Percentiles rank a stretch among this genome's conserved stretches.
Evolutionary conservation across 805 yeast species (phyloP).

Genomic region (Candida maltosa): DNA sequence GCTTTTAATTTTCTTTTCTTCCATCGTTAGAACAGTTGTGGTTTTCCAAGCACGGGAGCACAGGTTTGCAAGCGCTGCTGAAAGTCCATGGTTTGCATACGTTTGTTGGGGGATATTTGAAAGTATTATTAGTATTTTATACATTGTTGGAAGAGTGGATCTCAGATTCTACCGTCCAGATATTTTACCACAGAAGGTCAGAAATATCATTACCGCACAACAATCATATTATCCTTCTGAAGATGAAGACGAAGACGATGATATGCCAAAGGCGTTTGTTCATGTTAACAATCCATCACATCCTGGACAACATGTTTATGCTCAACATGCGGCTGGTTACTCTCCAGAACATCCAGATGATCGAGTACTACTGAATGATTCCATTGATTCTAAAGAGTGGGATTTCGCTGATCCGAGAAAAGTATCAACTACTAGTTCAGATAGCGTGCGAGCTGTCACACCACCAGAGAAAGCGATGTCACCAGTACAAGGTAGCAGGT

Average conservation of each 20-base stretch:
- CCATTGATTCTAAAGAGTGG: slow-evolving; percentile 7
- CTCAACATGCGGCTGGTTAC: neutral
- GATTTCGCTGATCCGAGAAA: no score
- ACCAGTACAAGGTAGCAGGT: no score
- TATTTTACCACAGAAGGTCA: slow-evolving; percentile 37
- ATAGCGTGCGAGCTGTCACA: no score
- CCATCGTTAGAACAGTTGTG: slow-evolving; percentile 41
- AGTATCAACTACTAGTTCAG: no score
- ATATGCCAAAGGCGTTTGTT: slow-evolving; percentile 9
- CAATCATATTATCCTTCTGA: slow-evolving; percentile 30
- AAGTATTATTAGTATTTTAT: slow-evolving; percentile 51
- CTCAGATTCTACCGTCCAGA: slow-evolving; percentile 81
- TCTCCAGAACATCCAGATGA: no score
- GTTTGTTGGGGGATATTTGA: slow-evolving; percentile 69
- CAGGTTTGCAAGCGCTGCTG: slow-evolving; percentile 16
- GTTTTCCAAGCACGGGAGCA: slow-evolving; percentile 18
- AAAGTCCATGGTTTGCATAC: slow-evolving; percentile 59
- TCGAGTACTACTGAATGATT: no score
- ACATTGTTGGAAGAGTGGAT: slow-evolving; percentile 65
- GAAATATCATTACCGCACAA: slow-evolving; percentile 41
- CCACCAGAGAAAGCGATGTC: no score
- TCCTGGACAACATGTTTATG: neutral
- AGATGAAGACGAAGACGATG: slow-evolving; percentile 21
- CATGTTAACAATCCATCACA: neutral
- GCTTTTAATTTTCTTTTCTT: slow-evolving; percentile 46